Base-by-base conservation (phyloP, 169 alveolate species). In the Perkinsus olseni region DNA sequence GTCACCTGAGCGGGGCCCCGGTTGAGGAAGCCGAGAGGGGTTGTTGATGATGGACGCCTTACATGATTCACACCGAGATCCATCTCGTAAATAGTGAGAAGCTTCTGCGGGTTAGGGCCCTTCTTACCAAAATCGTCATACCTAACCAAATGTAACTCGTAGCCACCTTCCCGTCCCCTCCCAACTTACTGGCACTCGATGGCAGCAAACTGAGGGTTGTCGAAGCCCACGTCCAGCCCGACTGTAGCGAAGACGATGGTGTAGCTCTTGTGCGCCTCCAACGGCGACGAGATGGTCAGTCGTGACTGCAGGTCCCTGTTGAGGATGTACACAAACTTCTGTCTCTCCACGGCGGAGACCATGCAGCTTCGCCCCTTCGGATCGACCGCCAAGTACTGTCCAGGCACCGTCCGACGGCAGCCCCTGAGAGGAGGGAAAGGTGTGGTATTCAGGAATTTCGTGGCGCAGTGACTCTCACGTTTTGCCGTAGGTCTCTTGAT, bases 41-140 rank as follows among this genome's bases (percentile, higher is more conserved):
- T 92, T 82, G 38, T 93, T 94, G 92, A 95, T 95, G 3, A 93
- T 93, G 39, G 74, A 93, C 8, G 95, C 93, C 62, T 97, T 51
- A 99, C 99, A 95, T 99, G 99, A 97, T 99, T 99, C 93, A 99
- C 96, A 11, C 99, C 99, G 74, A 99, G 96, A 96, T 99, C 99
- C 98, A 99, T 98, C 97, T 99, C 99, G 98, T 99, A 99, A 92
- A 98, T 96, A 24, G 98, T 96, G 40, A 99, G 95, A 21, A 96
- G 96, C 94, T 98, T 99, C 94, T 97, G 95, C 31, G 97, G 95
- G 51, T 74, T 37, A 45, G 91, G 31, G 91, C 92, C 39, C 51
- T 93, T 37, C 39, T 82, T 36, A 13, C 92, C 92, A 36, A 38
- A 82, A 38, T 82, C 92, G 10, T 82, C 50, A 11, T 82, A 36